Base-by-base conservation (phyloP, 2,329 filamentous ascomycete genomes). In the Intubia oerlemansii region DNA sequence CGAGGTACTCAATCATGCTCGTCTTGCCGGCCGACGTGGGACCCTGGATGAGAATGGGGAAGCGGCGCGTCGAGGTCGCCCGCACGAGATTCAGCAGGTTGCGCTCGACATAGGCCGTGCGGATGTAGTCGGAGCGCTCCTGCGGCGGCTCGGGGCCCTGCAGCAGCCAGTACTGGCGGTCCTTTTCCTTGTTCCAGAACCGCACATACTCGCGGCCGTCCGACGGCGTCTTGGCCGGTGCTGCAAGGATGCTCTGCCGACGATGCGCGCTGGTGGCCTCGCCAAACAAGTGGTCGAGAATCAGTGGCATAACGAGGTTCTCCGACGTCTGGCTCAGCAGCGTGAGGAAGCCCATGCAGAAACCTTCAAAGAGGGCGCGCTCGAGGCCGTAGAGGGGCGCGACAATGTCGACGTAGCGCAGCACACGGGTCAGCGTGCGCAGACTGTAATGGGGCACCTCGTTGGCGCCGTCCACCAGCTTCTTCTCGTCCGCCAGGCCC, bases 1-100 rank as follows among this genome's bases (percentile, higher is more conserved):
- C 85, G 21, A 99, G 62, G 46, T 92, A 93, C 50, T 95, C 85
- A 24, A 98, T 91, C 88, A 99, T 98, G 50, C 85, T 95, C 0
- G 88, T 99, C 52, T 99, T 99, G 38, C 88, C 88, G 10, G 85
- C 79, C 5, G 90, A 98, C 0, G 88, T 99, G 10, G 90, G 88
- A 4, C 88, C 88, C 49, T 99, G 88, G 13, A 99, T 77, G 8
- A 99, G 60, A 27, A 99, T 80, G 1, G 88, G 90, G 46, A 92
- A 98, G 27, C 78, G 69, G 20, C 82, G 60, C 5, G 85, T 98
- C 1, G 85, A 95, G 11, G 82, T 82, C 4, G 88, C 90, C 43
- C 90, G 67, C 9, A 95, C 85, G 17, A 99, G 54, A 42, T 98
- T 98, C 40, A 93, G 68, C 38, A 99, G 61, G 39, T 99, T 99